These are phyloP conservation scores for Gaeumannomyces tritici DNA, from an alignment of 2,329 filamentous ascomycete genomes.

Conservation along the genomic window DNA sequence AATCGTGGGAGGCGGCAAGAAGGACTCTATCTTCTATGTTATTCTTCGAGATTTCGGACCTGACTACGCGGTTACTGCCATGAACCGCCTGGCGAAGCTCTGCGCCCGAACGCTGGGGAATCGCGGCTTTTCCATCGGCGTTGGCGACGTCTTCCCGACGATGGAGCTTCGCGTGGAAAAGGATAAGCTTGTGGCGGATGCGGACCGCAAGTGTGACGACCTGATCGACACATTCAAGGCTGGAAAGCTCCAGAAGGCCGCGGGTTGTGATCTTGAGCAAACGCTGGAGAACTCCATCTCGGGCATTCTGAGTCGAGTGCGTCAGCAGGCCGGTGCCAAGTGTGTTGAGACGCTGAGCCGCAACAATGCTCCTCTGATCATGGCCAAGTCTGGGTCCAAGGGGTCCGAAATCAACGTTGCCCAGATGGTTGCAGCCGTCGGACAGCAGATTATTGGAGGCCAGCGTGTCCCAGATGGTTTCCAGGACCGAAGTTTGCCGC, in stretches of 20 bases:
- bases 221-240: conserved; percentile 72
- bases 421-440: conserved; percentile 96
- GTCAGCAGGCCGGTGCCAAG: conserved; percentile 81
- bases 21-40: conserved; percentile 95
- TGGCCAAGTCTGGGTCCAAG: conserved; percentile 96
- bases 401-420: conserved; percentile 97
- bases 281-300: conserved; percentile 88
- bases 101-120: conserved; percentile 84
- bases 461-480: conserved; percentile 92
- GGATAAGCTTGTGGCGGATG: conserved; percentile 62
- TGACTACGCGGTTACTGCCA: conserved; percentile 76
- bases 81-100: conserved; percentile 88
- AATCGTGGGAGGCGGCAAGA: conserved; percentile 94
- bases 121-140: conserved; percentile 90
- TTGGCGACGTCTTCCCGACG: conserved; percentile 87
- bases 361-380: conserved; percentile 87
- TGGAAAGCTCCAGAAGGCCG: conserved; percentile 73
- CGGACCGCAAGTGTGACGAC: conserved; percentile 74
- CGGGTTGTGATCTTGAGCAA: conserved; percentile 84
- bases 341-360: conserved; percentile 85
- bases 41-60: conserved; percentile 92
- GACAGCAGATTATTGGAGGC: conserved; percentile 94
- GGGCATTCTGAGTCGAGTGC: conserved; percentile 83
- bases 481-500: conserved; percentile 86
- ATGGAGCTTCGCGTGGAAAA: conserved; percentile 62